Evolutionary conservation across 176 grass and related monocot species (phyloP), one percentile per base, ranked within the genome.

Genomic region (Canna indica): DNA sequence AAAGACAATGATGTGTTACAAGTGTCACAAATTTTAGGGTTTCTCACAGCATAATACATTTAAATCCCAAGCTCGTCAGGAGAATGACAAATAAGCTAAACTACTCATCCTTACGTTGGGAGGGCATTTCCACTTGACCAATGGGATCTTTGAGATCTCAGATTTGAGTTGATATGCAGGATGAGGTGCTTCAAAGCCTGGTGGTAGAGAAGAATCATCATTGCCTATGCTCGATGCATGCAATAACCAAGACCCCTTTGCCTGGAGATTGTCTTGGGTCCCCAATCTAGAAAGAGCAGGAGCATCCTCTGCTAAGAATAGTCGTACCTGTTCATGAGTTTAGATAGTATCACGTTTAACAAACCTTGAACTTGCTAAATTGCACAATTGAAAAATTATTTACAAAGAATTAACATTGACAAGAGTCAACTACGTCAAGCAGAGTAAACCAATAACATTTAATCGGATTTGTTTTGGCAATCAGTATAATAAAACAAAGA

Each of bases 271-370:
- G 73, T 93, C 87, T 80, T 99, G 90, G 7, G 84, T 46, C 72
- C 86, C 83, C 67, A 88, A 74, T 69, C 90, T 86, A 63, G 86
- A 88, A 64, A 90, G 80, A 67, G 77, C 79, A 59, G 94, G 94
- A 33, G 94, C 86, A 82, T 99, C 94, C 57, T 99, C 94, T 9
- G 94, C 85, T 29, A 99, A 77, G 61, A 93, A 99, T 48, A 99
- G 83, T 63, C 87, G 82, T 81, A 99, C 90, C 94, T 99, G 82
- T 75, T 36, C 34, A 72, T 42, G 67, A 35, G 77, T 17, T n/a
- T n/a, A 46, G 20, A 70, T 32, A 20, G 1, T 47, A n/a, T n/a
- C n/a, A n/a, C n/a, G n/a, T n/a, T n/a, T n/a, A 69, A 11, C n/a
- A 69, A 7, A 29, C 38, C 62, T 47, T 69, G 47, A 39, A 36